phyloP scores from a whole-genome alignment of 805 yeast genomes.

The Saturnispora mendoncae region DNA sequence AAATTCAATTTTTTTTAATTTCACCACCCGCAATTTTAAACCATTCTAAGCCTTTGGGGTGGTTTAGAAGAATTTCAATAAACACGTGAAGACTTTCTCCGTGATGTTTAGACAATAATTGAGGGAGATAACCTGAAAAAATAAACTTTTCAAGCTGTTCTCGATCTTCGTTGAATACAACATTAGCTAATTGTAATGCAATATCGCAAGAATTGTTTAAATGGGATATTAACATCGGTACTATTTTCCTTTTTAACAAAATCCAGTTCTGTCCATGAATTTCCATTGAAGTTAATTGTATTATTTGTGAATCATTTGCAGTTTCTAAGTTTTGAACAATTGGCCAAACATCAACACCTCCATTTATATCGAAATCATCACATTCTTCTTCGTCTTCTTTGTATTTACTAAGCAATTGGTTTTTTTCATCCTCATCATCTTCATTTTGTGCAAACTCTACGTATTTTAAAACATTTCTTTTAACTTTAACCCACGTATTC shows the following conservation, averaged over 20 bases:
- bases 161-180: neutral
- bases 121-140: neutral
- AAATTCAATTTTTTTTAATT: neutral
- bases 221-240: neutral
- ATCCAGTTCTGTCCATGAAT: neutral
- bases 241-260: neutral
- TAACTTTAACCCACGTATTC: slow-evolving; percentile 50
- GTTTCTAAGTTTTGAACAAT: neutral
- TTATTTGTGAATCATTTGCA: neutral
- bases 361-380: neutral
- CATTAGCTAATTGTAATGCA: neutral
- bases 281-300: neutral
- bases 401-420: neutral
- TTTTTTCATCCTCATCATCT: neutral
- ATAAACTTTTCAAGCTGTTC: neutral
- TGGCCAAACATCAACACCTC: neutral
- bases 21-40: slow-evolving; percentile 6
- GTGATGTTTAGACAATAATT: neutral
- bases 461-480: slow-evolving; percentile 3
- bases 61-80: neutral
- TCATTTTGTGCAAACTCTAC: slow-evolving; percentile 3
- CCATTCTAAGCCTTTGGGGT: neutral
- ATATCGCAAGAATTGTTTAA: too few relatives aligned
- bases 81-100: neutral
- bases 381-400: neutral